Evolutionary conservation across 1,284 basidiomycete genomes (phyloP).

Genomic region (Dichomitus squalens): DNA sequence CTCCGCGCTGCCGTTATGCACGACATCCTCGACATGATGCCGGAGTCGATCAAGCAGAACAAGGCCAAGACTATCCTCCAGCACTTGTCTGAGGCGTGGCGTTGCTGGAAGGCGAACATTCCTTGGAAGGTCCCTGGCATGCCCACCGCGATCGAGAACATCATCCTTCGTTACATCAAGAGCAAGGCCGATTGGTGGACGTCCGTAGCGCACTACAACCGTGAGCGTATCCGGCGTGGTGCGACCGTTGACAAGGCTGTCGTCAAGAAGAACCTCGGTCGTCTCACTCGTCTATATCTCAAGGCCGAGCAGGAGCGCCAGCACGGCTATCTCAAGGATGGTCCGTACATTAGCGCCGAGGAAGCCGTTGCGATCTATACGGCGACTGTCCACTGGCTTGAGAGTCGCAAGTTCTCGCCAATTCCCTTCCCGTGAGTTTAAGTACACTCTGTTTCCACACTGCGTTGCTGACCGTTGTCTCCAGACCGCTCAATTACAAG

Average conservation of each 20-base stretch:
- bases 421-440: conserved; percentile 89
- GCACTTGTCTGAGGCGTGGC: conserved; percentile 97
- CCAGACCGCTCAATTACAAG: conserved; percentile 91
- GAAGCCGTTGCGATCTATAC: conserved; percentile 98
- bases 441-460: not conserved
- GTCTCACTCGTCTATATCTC: conserved; percentile 89
- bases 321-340: conserved; percentile 96
- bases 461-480: conserved; percentile 3
- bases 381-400: conserved; percentile 96
- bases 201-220: conserved; percentile 93
- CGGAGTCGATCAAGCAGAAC: conserved; percentile 98
- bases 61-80: conserved; percentile 99
- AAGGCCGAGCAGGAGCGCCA: conserved; percentile 98
- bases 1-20: conserved; percentile 99
- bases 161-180: conserved; percentile 99
- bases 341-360: conserved; percentile 95
- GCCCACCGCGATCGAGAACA: conserved; percentile 99
- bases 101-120: conserved; percentile 99
- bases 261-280: conserved; percentile 93
- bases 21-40: conserved; percentile 99
- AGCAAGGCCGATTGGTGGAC: conserved; percentile 99
- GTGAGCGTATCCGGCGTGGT: conserved; percentile 92
- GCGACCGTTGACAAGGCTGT: conserved; percentile 99
- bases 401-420: conserved; percentile 94
- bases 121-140: conserved; percentile 98